These are phyloP conservation scores for Arthromyces matolae DNA, from an alignment of 768 basidiomycete species.

Conservation along the genomic window DNA sequence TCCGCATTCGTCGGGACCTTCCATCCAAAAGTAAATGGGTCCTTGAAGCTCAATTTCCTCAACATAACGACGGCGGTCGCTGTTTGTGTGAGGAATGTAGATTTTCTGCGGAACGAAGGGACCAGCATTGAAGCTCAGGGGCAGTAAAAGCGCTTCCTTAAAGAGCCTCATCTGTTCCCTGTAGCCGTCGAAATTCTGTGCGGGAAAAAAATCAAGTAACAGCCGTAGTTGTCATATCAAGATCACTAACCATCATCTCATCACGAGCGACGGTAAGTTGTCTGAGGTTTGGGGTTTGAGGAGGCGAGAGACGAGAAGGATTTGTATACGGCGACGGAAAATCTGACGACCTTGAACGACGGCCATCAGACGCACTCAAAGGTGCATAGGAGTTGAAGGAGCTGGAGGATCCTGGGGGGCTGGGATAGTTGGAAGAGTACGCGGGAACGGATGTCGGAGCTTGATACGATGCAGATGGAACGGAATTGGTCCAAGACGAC, in stretches of 20 bases:
- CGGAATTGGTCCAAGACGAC: constrained; percentile 1
- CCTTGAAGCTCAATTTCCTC: constrained; percentile 60
- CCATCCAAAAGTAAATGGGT: constrained; percentile 61
- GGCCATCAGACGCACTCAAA: background rate
- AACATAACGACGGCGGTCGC: constrained; percentile 74
- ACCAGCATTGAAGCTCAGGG: constrained; percentile 30
- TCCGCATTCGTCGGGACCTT: constrained; percentile 53
- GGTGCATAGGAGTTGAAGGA: constrained; percentile 2
- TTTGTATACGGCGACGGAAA: constrained; percentile 7
- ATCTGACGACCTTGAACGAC: constrained; percentile 11
- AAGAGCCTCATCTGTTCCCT: constrained; percentile 45
- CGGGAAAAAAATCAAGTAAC: constrained; percentile 3
- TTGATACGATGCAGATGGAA: background rate
- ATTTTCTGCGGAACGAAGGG: constrained; percentile 68
- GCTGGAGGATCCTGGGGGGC: constrained; percentile 6
- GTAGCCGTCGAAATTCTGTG: constrained; percentile 33
- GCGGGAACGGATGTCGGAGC: constrained; percentile 4
- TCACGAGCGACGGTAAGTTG: too few relatives aligned
- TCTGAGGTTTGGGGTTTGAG: constrained; percentile 7
- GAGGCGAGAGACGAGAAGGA: constrained; percentile 7
- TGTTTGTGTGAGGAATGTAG: constrained; percentile 75
- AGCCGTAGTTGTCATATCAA: background rate
- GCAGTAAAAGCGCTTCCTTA: constrained; percentile 36
- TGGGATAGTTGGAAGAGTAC: constrained; percentile 6
- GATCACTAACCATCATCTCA: too few relatives aligned